Conservation (phyloP, 2,329 filamentous ascomycete species). For the Botrytis tulipae region DNA sequence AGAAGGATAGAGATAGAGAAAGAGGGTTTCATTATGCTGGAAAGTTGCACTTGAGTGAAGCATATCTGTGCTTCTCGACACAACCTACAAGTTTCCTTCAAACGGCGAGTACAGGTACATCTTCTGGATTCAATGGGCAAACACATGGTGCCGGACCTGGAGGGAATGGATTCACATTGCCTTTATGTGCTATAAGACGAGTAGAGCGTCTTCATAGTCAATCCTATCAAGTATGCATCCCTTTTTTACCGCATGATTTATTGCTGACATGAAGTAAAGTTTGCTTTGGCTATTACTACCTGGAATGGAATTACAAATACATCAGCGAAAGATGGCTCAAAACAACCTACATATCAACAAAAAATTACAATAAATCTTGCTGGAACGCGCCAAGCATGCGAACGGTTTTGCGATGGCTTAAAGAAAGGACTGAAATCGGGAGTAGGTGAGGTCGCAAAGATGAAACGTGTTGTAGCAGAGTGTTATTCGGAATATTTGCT, state of each 20-base stretch:
- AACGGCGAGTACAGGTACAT: conserved; percentile 74
- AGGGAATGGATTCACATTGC: conserved; percentile 93
- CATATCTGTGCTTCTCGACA: conserved; percentile 95
- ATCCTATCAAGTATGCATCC: conserved; percentile 63
- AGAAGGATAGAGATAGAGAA: conserved; percentile 63
- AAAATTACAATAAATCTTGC: conserved; percentile 90
- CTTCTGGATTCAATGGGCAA: conserved; percentile 84
- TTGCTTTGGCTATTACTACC: conserved; percentile 89
- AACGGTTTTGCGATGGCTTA: conserved; percentile 92
- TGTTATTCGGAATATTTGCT: conserved; percentile 90
- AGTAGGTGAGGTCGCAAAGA: conserved; percentile 81
- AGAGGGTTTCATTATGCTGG: conserved; percentile 87
- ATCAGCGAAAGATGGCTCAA: conserved; percentile 45
- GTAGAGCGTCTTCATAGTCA: conserved; percentile 93
- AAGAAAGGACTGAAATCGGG: conserved; percentile 86
- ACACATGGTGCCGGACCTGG: conserved; percentile 90
- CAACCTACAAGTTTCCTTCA: conserved; percentile 83
- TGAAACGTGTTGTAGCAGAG: conserved; percentile 75
- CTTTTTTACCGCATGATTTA: not conserved
- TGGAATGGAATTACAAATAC: conserved; percentile 74
- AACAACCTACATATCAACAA: conserved; percentile 57
- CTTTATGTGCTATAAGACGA: conserved; percentile 83
- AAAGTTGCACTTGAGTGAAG: conserved; percentile 89
- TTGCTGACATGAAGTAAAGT: conserved; percentile 48
- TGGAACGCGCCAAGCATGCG: conserved; percentile 83